Evolutionary conservation across 2,329 filamentous ascomycete species (phyloP).

Genomic region (Exophiala sideris): DNA sequence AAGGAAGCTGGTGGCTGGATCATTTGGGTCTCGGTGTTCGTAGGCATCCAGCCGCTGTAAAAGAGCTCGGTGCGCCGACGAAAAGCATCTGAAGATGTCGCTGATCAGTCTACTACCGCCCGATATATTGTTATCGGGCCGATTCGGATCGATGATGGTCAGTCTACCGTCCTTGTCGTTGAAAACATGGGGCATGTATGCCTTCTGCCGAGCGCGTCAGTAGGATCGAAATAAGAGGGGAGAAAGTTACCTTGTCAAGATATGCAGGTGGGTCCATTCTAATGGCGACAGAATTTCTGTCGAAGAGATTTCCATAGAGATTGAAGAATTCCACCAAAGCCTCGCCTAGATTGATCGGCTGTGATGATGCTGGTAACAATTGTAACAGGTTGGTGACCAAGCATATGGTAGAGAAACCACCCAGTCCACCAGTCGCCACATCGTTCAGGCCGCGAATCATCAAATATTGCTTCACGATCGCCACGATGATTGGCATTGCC

Average conservation of each 20-base stretch:
- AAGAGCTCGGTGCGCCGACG: conserved; percentile 58
- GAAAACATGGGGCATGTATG: conserved; percentile 40
- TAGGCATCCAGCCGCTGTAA: conserved; percentile 52
- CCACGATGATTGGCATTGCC: conserved; percentile 79
- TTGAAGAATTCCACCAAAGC: conserved; percentile 84
- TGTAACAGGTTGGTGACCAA: conserved; percentile 86
- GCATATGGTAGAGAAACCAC: conserved; percentile 92
- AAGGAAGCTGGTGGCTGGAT: conserved; percentile 57
- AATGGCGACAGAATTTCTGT: conserved; percentile 68
- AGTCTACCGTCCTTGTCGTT: conserved; percentile 63
- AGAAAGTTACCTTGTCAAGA: conserved; percentile 64
- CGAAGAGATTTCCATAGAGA: conserved; percentile 80
- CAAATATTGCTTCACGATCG: conserved; percentile 88
- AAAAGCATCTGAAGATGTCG: conserved; percentile 67
- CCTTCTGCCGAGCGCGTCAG: conserved; percentile 16
- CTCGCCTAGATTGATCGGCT: conserved; percentile 63
- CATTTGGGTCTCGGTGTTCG: conserved; percentile 33
- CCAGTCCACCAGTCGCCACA: conserved; percentile 83
- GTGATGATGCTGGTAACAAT: conserved; percentile 62
- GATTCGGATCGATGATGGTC: conserved; percentile 90
- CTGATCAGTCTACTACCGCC: conserved; percentile 73
- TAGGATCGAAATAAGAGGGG: conserved; percentile 4
- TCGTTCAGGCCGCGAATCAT: conserved; percentile 88
- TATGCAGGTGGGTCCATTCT: conserved; percentile 70
- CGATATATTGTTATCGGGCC: conserved; percentile 79